Percentiles rank a stretch among this genome's conserved stretches.
phyloP scores from a whole-genome alignment of 2,329 filamentous ascomycete species.

The Penicillium crustosum region DNA sequence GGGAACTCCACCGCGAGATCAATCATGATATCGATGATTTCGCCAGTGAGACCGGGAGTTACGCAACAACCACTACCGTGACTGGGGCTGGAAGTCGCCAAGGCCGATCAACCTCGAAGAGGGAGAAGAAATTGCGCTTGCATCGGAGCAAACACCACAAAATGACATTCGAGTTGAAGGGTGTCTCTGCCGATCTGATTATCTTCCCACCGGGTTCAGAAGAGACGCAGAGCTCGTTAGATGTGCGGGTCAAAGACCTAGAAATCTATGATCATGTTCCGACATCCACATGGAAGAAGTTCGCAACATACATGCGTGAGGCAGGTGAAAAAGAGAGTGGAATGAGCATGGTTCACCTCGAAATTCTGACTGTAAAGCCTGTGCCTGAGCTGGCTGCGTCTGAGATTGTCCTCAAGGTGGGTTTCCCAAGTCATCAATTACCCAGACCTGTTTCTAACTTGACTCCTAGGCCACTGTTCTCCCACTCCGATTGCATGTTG shows the following conservation, averaged over 20 bases:
- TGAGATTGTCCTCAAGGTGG: slow-evolving; percentile 77
- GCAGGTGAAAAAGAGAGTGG: slow-evolving; percentile 82
- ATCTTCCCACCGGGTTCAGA: slow-evolving; percentile 72
- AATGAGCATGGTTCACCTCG: slow-evolving; percentile 85
- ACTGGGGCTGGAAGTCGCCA: slow-evolving; percentile 41
- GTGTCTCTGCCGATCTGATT: slow-evolving; percentile 78
- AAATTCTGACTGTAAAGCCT: slow-evolving; percentile 84
- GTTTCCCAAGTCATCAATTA: slow-evolving; percentile 11
- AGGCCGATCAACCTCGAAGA: slow-evolving; percentile 36
- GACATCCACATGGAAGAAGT: slow-evolving; percentile 97
- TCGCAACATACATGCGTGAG: slow-evolving; percentile 88
- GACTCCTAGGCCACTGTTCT: slow-evolving; percentile 62
- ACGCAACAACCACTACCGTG: slow-evolving; percentile 69
- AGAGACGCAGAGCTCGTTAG: slow-evolving; percentile 84
- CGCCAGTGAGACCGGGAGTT: slow-evolving; percentile 83
- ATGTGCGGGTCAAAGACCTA: slow-evolving; percentile 76
- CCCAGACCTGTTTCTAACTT: slow-evolving; percentile 12
- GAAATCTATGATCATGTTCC: slow-evolving; percentile 94
- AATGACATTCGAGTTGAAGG: slow-evolving; percentile 88
- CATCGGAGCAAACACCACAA: slow-evolving; percentile 88
- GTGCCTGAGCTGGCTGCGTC: slow-evolving; percentile 80
- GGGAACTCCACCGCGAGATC: slow-evolving; percentile 77
- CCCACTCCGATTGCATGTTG: slow-evolving; percentile 86
- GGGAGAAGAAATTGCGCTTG: slow-evolving; percentile 66
- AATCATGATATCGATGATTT: slow-evolving; percentile 85